phyloP scores from a whole-genome alignment of 768 basidiomycete genomes.

The Lentinula raphanica region DNA sequence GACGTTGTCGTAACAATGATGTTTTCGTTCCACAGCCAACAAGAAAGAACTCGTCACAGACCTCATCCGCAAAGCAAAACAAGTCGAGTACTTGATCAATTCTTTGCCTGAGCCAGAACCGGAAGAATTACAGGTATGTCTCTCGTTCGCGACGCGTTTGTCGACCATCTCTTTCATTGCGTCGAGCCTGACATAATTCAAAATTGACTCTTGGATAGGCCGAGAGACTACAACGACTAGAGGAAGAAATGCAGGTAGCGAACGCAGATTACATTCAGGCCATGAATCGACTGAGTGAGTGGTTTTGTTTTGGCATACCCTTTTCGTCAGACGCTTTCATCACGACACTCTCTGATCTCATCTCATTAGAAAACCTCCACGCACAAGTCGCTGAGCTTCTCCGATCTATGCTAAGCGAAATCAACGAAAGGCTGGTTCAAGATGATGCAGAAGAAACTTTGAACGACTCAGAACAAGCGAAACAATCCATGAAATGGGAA shows the following conservation, averaged over 20 bases:
- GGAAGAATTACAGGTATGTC: slow-evolving; percentile 66
- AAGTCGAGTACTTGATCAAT: slow-evolving; percentile 80
- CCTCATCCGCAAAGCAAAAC: slow-evolving; percentile 81
- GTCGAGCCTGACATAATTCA: background rate
- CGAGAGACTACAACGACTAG: slow-evolving; percentile 57
- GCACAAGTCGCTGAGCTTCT: slow-evolving; percentile 55
- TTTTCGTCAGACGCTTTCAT: background rate
- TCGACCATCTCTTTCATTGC: background rate
- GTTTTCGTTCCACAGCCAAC: slow-evolving; percentile 47
- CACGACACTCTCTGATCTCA: slow-evolving; percentile 16
- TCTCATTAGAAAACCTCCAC: slow-evolving; percentile 45
- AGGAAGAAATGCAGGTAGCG: slow-evolving; percentile 63
- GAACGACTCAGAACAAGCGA: background rate
- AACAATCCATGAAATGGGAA: background rate
- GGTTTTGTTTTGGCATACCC: background rate
- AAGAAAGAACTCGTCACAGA: slow-evolving; percentile 81
- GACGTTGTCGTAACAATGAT: background rate
- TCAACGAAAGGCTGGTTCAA: slow-evolving; percentile 26
- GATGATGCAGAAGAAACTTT: background rate
- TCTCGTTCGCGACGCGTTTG: background rate
- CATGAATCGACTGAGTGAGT: slow-evolving; percentile 73
- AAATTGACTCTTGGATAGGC: slow-evolving; percentile 42
- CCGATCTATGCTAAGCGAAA: slow-evolving; percentile 50
- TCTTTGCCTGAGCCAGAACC: slow-evolving; percentile 74
- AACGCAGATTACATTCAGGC: slow-evolving; percentile 75